These are phyloP conservation scores for Cercospora zeina DNA, from an alignment of 2,329 filamentous ascomycete species.

Conservation along the genomic window DNA sequence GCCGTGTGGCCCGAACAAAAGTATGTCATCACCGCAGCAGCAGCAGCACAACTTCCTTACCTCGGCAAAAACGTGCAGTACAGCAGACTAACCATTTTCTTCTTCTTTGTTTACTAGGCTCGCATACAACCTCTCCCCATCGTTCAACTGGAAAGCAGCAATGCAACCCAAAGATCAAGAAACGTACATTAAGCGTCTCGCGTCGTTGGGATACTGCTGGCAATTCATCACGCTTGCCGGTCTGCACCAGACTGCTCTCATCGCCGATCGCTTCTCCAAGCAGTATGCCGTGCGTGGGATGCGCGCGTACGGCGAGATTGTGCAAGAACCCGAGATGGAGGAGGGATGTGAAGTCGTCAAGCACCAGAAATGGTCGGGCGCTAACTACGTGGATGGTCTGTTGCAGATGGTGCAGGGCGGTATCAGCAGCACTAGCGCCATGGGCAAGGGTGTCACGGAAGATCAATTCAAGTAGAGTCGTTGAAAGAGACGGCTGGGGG, in stretches of 20 bases:
- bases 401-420: slow-evolving; percentile 97
- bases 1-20: slow-evolving; percentile 95
- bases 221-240: slow-evolving; percentile 99
- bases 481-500: neutral
- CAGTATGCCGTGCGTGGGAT: slow-evolving; percentile 74
- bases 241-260: slow-evolving; percentile 91
- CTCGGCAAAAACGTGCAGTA: slow-evolving; percentile 12
- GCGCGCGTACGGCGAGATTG: slow-evolving; percentile 93
- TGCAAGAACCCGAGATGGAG: slow-evolving; percentile 97
- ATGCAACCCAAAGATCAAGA: slow-evolving; percentile 91
- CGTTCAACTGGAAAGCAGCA: slow-evolving; percentile 99
- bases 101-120: slow-evolving; percentile 57
- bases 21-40: slow-evolving; percentile 53
- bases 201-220: slow-evolving; percentile 92
- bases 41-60: neutral
- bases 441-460: slow-evolving; percentile 97
- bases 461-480: slow-evolving; percentile 69
- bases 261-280: slow-evolving; percentile 82
- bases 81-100: slow-evolving; percentile 21
- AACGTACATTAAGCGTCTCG: slow-evolving; percentile 93
- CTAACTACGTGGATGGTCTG: slow-evolving; percentile 90
- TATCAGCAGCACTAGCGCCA: slow-evolving; percentile 86
- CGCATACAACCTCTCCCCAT: slow-evolving; percentile 96
- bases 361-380: slow-evolving; percentile 98
- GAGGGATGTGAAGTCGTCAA: slow-evolving; percentile 89